These are phyloP conservation scores for Monosporascus sp. DNA, from an alignment of 2,329 filamentous ascomycete species.

Conservation along the genomic window DNA sequence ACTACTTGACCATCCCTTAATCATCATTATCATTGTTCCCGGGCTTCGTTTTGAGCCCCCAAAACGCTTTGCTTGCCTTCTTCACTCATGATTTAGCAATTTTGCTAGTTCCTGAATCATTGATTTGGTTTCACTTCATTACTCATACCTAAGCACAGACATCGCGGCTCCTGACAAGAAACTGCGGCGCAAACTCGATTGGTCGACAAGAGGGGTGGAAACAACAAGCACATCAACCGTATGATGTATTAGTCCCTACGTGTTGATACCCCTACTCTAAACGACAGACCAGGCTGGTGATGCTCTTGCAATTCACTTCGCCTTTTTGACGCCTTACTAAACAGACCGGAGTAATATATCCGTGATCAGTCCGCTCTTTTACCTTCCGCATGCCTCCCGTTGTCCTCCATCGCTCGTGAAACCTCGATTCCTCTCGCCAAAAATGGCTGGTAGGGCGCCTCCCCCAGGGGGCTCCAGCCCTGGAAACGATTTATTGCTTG, in stretches of 20 bases:
- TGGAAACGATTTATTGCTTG: slow-evolving; percentile 60
- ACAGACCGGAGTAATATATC: not conserved
- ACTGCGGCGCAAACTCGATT: not conserved
- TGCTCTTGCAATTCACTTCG: not conserved
- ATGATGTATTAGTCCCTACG: not conserved
- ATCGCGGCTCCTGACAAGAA: not conserved
- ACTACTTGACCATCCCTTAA: not conserved
- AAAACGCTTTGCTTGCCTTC: not conserved
- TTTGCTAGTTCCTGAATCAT: not conserved
- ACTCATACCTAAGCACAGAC: not conserved
- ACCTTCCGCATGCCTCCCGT: slow-evolving; percentile 27
- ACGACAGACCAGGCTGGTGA: not conserved
- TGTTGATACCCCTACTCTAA: not conserved
- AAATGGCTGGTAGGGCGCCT: slow-evolving; percentile 58
- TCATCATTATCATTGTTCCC: not conserved
- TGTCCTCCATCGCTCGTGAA: slow-evolving; percentile 17
- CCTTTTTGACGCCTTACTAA: not conserved
- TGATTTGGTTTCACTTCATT: not conserved
- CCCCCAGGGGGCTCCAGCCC: slow-evolving; percentile 43
- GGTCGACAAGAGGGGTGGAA: not conserved
- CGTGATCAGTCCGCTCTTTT: slow-evolving; percentile 4
- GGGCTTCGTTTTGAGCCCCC: not conserved
- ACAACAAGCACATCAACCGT: not conserved
- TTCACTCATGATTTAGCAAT: not conserved
- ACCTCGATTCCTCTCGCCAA: slow-evolving; percentile 32